These are phyloP conservation scores for Sextonia rubra DNA, from an alignment of 164 flowering plant genomes.

Conservation along the genomic window DNA sequence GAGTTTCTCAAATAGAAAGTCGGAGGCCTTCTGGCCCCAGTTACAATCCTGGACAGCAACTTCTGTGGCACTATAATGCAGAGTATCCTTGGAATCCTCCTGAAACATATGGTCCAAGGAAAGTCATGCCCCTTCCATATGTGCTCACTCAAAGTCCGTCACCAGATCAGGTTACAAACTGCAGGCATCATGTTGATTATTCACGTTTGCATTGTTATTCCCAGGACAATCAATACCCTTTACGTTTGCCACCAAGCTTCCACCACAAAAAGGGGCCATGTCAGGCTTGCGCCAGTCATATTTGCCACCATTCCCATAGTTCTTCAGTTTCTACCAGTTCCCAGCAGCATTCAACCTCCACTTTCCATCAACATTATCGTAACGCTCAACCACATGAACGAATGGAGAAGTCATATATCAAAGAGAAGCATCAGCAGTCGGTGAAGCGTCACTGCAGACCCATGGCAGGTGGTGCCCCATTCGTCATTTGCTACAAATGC, in stretches of 20 bases:
- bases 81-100: constrained; percentile 19
- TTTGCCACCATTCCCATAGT: constrained; percentile 14
- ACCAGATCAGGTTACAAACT: constrained; percentile 32
- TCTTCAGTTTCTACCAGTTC: constrained; percentile 40
- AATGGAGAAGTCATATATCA: constrained; percentile 1
- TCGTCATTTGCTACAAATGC: constrained; percentile 53
- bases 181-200: constrained; percentile 24
- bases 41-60: constrained; percentile 17
- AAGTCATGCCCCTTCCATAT: constrained; percentile 22
- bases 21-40: constrained; percentile 14
- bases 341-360: constrained; percentile 22
- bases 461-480: constrained; percentile 70
- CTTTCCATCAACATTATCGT: constrained; percentile 14
- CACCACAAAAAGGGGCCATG: constrained; percentile 16
- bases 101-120: constrained; percentile 22
- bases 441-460: constrained; percentile 30
- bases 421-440: background rate
- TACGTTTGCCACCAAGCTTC: constrained; percentile 24
- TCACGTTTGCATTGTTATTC: constrained; percentile 28
- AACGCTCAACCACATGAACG: constrained; percentile 25
- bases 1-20: constrained; percentile 20
- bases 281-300: constrained; percentile 19
- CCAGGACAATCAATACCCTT: constrained; percentile 29
- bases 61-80: constrained; percentile 9
- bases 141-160: constrained; percentile 25